Conservation (phyloP, 2,329 filamentous ascomycete species). For the Elsinoe batatas region DNA sequence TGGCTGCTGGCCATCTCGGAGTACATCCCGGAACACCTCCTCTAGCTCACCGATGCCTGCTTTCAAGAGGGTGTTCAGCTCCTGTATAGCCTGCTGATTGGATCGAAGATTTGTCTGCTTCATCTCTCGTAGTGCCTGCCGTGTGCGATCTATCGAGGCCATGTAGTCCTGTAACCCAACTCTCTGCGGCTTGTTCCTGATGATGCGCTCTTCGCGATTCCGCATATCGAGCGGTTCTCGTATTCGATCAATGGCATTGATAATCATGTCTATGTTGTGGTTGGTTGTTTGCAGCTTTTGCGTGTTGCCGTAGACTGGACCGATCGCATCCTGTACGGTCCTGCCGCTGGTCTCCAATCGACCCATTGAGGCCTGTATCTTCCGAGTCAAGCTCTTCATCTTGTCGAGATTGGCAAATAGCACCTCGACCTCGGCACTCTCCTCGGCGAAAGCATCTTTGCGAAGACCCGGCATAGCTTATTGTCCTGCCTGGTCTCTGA, state of each 20-base stretch:
- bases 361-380: slow-evolving; percentile 80
- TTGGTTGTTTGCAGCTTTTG: slow-evolving; percentile 80
- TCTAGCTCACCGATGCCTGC: slow-evolving; percentile 76
- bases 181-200: slow-evolving; percentile 66
- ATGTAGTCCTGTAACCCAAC: slow-evolving; percentile 77
- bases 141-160: slow-evolving; percentile 78
- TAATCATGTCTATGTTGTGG: slow-evolving; percentile 76
- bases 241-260: slow-evolving; percentile 77
- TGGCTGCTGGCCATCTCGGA: slow-evolving; percentile 67
- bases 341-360: slow-evolving; percentile 80
- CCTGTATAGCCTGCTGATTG: slow-evolving; percentile 78
- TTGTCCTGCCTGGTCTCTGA: not conserved
- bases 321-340: slow-evolving; percentile 83
- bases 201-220: slow-evolving; percentile 82
- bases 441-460: slow-evolving; percentile 52
- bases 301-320: slow-evolving; percentile 86
- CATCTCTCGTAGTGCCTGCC: slow-evolving; percentile 73
- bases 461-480: slow-evolving; percentile 43
- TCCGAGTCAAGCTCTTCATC: slow-evolving; percentile 86
- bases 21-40: slow-evolving; percentile 66
- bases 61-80: slow-evolving; percentile 67
- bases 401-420: slow-evolving; percentile 69
- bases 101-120: slow-evolving; percentile 82
- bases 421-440: slow-evolving; percentile 59
- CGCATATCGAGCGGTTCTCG: slow-evolving; percentile 88